Base-by-base conservation (phyloP, 306 rosid species). In the Glycine soja region DNA sequence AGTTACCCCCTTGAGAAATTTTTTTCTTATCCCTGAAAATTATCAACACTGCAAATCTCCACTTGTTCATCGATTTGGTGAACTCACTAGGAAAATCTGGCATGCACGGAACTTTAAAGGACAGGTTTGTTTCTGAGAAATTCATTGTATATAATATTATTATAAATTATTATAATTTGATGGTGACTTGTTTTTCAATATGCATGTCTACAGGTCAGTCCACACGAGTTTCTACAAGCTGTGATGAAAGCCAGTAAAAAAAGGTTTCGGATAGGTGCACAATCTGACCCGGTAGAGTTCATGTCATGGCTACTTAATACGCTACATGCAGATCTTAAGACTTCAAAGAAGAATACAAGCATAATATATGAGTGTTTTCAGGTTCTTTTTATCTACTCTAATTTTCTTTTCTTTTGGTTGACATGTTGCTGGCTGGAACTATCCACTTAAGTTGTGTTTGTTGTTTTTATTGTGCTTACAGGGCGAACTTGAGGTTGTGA, bases 231-330 rank as follows among this genome's bases (percentile, higher is more conserved):
- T 86, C 90, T 95, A 48, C 99, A 95, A 84, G 99, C 99, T 45
- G 98, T 95, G 79, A 95, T 95, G 99, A 93, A 93, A 90, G 92
- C 99, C 70, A 95, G 99, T 85, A 93, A 93, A 77, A 95, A 95
- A 83, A 75, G 93, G 51, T 95, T 95, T 81, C 85, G 97, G 73
- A 93, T 95, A 63, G 99, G 99, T 52, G 89, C 77, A 0, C 99
- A 93, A 72, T 95, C 98, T 75, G 99, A 95, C 54, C 99, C 99
- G 8, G 99, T 95, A 50, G 99, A 93, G 84, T 95, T 95, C 69
- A 93, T 95, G 85, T 93, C 99, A 10, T 95, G 98, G 99, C 93
- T 95, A 84, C 98, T 95, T 69, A 95, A 95, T 75, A 95, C 92
- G 4, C 90, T 95, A 66, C 99, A 95, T 82, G 76, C 84, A n/a